Conservation (phyloP, 1,284 basidiomycete species). For the Pseudozyma hubeiensis region DNA sequence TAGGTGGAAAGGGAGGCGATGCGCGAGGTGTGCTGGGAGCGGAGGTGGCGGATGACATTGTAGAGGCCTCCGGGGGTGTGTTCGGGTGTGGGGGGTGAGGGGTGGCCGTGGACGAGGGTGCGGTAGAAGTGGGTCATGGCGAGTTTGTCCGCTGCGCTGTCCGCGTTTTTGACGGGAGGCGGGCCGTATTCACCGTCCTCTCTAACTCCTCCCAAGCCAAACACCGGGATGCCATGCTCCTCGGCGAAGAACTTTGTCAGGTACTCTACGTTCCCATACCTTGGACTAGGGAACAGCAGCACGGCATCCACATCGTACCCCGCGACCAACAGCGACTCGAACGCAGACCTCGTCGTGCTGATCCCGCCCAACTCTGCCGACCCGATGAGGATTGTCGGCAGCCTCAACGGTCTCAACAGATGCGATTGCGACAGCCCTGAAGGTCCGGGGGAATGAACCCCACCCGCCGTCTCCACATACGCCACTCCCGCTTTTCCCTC, state of each 20-base stretch:
- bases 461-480: slow-evolving; percentile 94
- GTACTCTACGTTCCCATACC: slow-evolving; percentile 79
- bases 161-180: slow-evolving; percentile 70
- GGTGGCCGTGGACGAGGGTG: slow-evolving; percentile 62
- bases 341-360: slow-evolving; percentile 90
- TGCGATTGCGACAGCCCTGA: slow-evolving; percentile 82
- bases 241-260: slow-evolving; percentile 80
- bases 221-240: slow-evolving; percentile 73
- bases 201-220: slow-evolving; percentile 54
- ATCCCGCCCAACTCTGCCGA: slow-evolving; percentile 92
- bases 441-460: slow-evolving; percentile 90
- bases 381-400: slow-evolving; percentile 88
- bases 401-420: slow-evolving; percentile 74
- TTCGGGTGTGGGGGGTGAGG: slow-evolving; percentile 2
- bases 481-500: slow-evolving; percentile 69
- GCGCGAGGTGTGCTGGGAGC: slow-evolving; percentile 76
- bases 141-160: slow-evolving; percentile 73
- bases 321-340: slow-evolving; percentile 87
- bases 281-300: slow-evolving; percentile 81
- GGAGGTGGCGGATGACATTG: slow-evolving; percentile 75
- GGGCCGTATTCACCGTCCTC: slow-evolving; percentile 35
- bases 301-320: slow-evolving; percentile 90
- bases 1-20: slow-evolving; percentile 80
- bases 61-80: slow-evolving; percentile 70
- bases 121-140: slow-evolving; percentile 80